Percentiles rank a stretch among this genome's conserved stretches.
phyloP scores from a whole-genome alignment of 345 rosid genomes.

The Anastatica hierochuntica region DNA sequence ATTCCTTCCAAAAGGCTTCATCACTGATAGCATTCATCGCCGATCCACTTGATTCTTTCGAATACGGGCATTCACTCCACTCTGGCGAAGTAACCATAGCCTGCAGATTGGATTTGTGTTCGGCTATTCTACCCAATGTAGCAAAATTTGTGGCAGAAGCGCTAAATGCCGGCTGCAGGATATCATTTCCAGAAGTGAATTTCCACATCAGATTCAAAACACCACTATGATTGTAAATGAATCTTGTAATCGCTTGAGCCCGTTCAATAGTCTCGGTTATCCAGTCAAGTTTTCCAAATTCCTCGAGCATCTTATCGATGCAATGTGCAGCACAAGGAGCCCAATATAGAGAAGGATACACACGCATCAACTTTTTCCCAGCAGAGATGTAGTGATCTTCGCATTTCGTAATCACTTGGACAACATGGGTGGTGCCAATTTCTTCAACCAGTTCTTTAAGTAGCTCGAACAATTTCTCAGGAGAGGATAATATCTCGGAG shows the following conservation, averaged over 20 bases:
- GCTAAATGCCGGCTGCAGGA: slow-evolving; percentile 49
- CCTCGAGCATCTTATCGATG: slow-evolving; percentile 70
- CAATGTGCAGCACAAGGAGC: slow-evolving; percentile 73
- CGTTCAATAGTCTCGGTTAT: slow-evolving; percentile 51
- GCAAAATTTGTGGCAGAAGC: slow-evolving; percentile 59
- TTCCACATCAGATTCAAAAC: slow-evolving; percentile 69
- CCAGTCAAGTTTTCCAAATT: slow-evolving; percentile 44
- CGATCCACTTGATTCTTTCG: slow-evolving; percentile 65
- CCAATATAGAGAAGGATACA: slow-evolving; percentile 72
- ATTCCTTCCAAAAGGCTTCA: slow-evolving; percentile 64
- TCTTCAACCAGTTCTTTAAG: slow-evolving; percentile 71
- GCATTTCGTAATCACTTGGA: slow-evolving; percentile 75
- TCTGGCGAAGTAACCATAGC: slow-evolving; percentile 76
- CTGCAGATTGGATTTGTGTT: slow-evolving; percentile 52
- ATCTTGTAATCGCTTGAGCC: slow-evolving; percentile 65
- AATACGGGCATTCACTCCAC: slow-evolving; percentile 63
- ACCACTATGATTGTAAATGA: slow-evolving; percentile 54
- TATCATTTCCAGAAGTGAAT: slow-evolving; percentile 58
- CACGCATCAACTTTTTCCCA: slow-evolving; percentile 53
- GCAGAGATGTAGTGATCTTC: slow-evolving; percentile 48
- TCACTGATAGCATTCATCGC: slow-evolving; percentile 45
- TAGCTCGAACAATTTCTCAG: slow-evolving; percentile 44
- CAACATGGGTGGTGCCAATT: slow-evolving; percentile 55
- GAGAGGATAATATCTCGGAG: slow-evolving; percentile 36
- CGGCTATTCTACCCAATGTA: slow-evolving; percentile 46